Base-by-base conservation (phyloP, 805 yeast species). In the Osmozyma mogii region DNA sequence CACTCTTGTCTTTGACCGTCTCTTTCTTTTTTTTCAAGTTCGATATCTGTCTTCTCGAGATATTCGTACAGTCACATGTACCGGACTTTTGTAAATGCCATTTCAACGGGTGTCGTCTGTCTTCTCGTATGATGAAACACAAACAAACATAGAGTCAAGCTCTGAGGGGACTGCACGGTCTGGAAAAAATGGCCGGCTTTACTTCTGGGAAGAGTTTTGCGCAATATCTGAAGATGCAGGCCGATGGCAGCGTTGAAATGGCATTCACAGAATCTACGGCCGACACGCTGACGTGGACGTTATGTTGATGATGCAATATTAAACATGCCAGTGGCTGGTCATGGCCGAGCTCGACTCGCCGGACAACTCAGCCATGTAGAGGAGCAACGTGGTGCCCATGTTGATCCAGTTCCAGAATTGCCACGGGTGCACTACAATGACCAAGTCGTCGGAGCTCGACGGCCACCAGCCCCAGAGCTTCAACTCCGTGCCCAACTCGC, bases 351-450 rank as follows among this genome's bases (percentile, higher is more conserved):
- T 36, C 29, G 48, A 44, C 37, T 56, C 55, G 11, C 67, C 65
- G 41, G 76, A 55, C 36, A 89, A 62, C 57, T 89, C 98, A 27
- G 82, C 64, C 17, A 80, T 77, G 54, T 89, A 89, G 16, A 92
- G 63, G n/a, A 75, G 61, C 33, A 92, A 59, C 8, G 94, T 82
- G 30, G 80, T 70, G 41, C 80, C 76, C 64, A 89, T 83, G 51
- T 89, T 89, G 35, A 84, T 72, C 97, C 97, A 89, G 46, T 88
- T 84, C 97, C 98, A 89, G 51, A 92, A 83, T 46, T 85, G 87
- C 84, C 94, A 82, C n/a, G 95, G 80, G 50, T 78, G 75, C 16
- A 70, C 68, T 5, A 52, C 44, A 9, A 57, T 42, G 12, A 39
- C 37, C 22, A 52, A 41, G 26, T 54, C 47, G 17, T 47, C 37